Base-by-base conservation (phyloP, 306 rosid species). In the Malus sylvestris region DNA sequence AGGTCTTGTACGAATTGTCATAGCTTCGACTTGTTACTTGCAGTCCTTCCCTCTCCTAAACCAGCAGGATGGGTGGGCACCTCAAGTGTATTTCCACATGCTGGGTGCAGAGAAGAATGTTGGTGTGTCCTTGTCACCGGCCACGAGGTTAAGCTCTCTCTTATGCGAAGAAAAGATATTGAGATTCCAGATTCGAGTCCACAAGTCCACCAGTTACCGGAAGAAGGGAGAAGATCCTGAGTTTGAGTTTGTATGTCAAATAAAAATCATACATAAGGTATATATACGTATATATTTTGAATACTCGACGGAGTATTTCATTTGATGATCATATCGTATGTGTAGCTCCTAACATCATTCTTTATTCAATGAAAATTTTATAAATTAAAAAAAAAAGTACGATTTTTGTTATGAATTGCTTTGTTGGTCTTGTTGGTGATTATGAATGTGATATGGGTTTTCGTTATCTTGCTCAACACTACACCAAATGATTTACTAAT, bases 1-100 rank as follows among this genome's bases (percentile, higher is more conserved):
- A 75, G 87, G 61, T 71, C 35, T 87, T 27, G 64, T 87, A 78
- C 88, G 91, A 73, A 10, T 82, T 44, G 25, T 16, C 1, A 86
- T 85, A 16, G 42, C 84, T 60, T 35, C 8, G 40, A 35, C 40
- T 35, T 35, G 40, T 35, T 35, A 35, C 2, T 6, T 35, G 8
- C 40, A 35, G 8, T 35, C 40, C 40, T 35, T 35, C 40, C 40
- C 40, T 35, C 8, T 35, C 8, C 40, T 35, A 35, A 35, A 35
- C 40, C 40, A 6, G 8, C 8, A 2, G 40, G 40, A 35, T 35
- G 40, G 40, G 40, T 35, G 40, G 40, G 40, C 40, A 35, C 8
- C 40, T 35, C 8, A 35, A 35, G 40, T 35, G 40, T 35, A 35
- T 35, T 35, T 35, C 40, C 40, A 35, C 40, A 35, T 35, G 8